Base-by-base conservation (phyloP, 345 rosid species). In the Ailanthus altissimus region DNA sequence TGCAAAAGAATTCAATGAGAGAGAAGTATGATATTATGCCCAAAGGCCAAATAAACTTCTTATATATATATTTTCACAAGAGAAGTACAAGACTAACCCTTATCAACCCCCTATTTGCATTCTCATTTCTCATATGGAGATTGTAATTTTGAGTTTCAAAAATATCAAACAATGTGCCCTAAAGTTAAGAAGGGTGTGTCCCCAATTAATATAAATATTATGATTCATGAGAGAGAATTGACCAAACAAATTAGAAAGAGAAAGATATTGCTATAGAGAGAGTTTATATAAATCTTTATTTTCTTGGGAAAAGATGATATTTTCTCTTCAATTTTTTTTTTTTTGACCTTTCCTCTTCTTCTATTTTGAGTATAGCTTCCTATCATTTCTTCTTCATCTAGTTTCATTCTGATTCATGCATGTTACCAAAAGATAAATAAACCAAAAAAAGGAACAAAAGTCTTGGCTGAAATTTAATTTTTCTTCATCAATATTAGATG, bases 231-330 rank as follows among this genome's bases (percentile, higher is more conserved):
- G 43, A 43, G 62, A 64, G 79, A n/a, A n/a, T n/a, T n/a, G n/a
- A n/a, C n/a, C n/a, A n/a, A n/a, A n/a, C n/a, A n/a, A n/a, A n/a
- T n/a, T n/a, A 56, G 78, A 53, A 67, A 61, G 70, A 66, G 70
- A 72, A 13, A 67, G 67, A 63, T 21, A 45, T 9, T 21, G 51
- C 6, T 8, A 47, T 45, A 0, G 3, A 9, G 8, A 63, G 67
- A 38, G 67, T 54, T 70, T 78, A 72, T 82, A 86, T 84, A 81
- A 83, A 78, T 82, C 76, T 70, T 73, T 72, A 63, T 77, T 60
- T 32, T 78, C 56, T 38, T 70, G 56, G 77, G 20, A 53, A 70
- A 63, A 54, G 68, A 75, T 75, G 47, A 80, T 36, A n/a, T 45
- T 72, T 71, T 77, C 43, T 26, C 67, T 79, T 67, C 72, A 61